These are phyloP conservation scores for Sherardia arvensis DNA, from an alignment of 257 asterid genomes.

Conservation along the genomic window DNA sequence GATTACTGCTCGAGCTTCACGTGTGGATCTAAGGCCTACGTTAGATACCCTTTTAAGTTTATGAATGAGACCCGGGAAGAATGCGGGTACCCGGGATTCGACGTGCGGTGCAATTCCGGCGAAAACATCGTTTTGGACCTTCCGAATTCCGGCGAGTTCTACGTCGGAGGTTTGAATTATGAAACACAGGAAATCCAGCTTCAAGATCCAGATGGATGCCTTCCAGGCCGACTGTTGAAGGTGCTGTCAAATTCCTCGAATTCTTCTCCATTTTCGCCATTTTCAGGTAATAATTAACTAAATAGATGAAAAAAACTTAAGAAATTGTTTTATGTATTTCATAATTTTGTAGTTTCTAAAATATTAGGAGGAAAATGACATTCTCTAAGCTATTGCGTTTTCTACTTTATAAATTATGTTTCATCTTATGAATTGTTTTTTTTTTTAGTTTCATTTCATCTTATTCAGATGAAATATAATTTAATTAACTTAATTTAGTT, in stretches of 20 bases:
- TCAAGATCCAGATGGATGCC: slow-evolving; percentile 48
- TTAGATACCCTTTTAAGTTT: slow-evolving; percentile 30
- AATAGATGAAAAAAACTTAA: no score
- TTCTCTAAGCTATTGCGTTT: no score
- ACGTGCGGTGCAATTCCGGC: not conserved
- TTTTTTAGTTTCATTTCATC: no score
- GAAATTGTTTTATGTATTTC: no score
- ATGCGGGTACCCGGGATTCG: not conserved
- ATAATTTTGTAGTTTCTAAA: no score
- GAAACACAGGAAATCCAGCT: slow-evolving; percentile 42
- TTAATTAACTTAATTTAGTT: no score
- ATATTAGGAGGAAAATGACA: no score
- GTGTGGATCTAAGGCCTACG: not conserved
- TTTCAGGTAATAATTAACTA: no score
- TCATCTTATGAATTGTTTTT: no score
- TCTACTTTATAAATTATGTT: no score
- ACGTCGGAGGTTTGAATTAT: slow-evolving; percentile 42
- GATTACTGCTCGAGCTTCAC: not conserved
- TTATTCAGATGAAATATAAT: no score
- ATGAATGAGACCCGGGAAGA: not conserved
- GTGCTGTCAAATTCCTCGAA: slow-evolving; percentile 26
- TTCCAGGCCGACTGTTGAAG: slow-evolving; percentile 34
- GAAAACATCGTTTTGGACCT: not conserved
- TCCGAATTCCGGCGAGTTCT: slow-evolving; percentile 37
- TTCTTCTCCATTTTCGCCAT: slow-evolving; percentile 34